Percentiles rank a stretch among this genome's conserved stretches.
Conservation (phyloP, 441 rosid species). For the Eutrema salsugineum region DNA sequence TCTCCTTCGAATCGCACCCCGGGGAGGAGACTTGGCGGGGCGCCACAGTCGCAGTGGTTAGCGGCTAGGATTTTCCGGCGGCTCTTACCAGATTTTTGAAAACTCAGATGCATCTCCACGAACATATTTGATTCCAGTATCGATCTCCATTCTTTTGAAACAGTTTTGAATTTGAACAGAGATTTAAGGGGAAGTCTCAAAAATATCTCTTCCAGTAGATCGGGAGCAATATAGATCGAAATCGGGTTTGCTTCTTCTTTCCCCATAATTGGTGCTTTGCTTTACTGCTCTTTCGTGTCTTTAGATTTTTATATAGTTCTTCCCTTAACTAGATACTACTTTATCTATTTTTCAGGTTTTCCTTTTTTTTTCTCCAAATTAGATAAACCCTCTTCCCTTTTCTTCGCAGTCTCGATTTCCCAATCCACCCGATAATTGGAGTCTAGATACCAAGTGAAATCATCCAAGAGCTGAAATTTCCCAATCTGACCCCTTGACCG, state of each 20-base stretch:
- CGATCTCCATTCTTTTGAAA: not conserved
- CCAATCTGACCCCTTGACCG: not conserved
- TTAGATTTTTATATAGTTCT: too few relatives aligned
- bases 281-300: too few relatives aligned
- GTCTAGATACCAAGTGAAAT: not conserved
- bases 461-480: not conserved
- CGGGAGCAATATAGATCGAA: too few relatives aligned
- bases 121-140: not conserved
- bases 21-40: not conserved
- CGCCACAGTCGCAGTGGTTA: not conserved
- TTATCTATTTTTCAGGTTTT: too few relatives aligned
- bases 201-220: too few relatives aligned
- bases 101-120: not conserved
- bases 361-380: too few relatives aligned
- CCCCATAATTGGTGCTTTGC: not conserved
- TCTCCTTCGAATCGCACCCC: not conserved
- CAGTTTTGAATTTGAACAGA: too few relatives aligned
- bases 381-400: slow-evolving; percentile 23
- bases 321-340: too few relatives aligned
- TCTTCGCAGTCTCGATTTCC: slow-evolving; percentile 35
- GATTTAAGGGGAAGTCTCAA: too few relatives aligned
- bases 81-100: not conserved
- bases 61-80: not conserved
- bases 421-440: slow-evolving; percentile 7
- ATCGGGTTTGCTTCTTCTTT: too few relatives aligned